Evolutionary conservation across 257 asterid species (phyloP), one percentile per base, ranked within the genome.

Genomic region (Solanum medicagineum): DNA sequence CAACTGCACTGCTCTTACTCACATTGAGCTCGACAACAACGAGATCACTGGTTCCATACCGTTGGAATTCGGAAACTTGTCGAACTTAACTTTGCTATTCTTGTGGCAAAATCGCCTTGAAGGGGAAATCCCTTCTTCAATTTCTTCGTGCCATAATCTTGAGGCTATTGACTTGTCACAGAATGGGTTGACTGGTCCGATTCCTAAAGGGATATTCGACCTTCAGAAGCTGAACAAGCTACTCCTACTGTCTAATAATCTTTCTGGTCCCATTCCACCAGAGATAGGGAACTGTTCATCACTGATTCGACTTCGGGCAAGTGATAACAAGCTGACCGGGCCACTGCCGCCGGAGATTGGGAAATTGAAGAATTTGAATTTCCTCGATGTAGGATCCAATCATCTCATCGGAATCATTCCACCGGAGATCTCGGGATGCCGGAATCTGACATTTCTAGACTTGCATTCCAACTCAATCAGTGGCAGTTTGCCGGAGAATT

Each of bases 11-110:
- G 91, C 88, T 6, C 83, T 94, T 14, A 92, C 92, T 26, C 96
- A 92, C 79, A 91, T 94, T 60, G 97, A 94, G 89, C 93, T 94
- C 22, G 97, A 93, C 42, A 92, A 94, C 94, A 94, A 94, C 79
- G 94, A 93, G 70, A 60, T 94, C 81, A 87, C 93, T 24, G 98
- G 98, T 80, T 89, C 88, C 56, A 93, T 94, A 66, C 97, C 98
- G 44, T 70, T 86, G 5, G 95, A 92, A 70, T 85, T 93, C 12
- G 98, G 96, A 11, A 91, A 89, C 65, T 66, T 94, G 80, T 45
- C 56, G 17, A 92, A 94, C 69, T 84, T 94, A 6, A 93, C 92
- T 1, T 71, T 94, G 60, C 26, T 94, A 45, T 94, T 92, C 85
- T 74, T 94, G 53, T 94, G 98, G 98, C 93, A 91, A 77, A 94